phyloP scores from a whole-genome alignment of 495 filamentous ascomycete genomes.

The Tuber microsphaerosporum region DNA sequence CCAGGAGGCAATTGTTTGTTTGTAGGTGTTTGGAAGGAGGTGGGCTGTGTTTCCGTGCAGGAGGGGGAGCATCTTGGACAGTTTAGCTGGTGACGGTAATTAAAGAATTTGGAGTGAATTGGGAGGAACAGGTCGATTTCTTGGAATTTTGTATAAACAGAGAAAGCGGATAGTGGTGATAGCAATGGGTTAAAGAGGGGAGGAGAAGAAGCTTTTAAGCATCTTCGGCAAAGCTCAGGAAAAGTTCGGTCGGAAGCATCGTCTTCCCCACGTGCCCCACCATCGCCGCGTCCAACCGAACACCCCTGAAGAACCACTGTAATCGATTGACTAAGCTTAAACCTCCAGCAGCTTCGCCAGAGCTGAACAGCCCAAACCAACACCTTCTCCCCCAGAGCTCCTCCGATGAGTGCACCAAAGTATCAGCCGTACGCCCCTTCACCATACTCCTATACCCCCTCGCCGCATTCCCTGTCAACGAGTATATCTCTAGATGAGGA shows the following conservation, averaged over 20 bases:
- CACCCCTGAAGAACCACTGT: not conserved
- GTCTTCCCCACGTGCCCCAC: not conserved
- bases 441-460: slow-evolving; percentile 34
- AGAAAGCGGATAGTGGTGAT: not conserved
- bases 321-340: not conserved
- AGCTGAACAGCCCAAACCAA: not conserved
- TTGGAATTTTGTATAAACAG: slow-evolving; percentile 3
- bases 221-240: not conserved
- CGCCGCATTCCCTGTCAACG: slow-evolving; percentile 27
- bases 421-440: slow-evolving; percentile 34
- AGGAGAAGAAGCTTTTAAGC: not conserved
- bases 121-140: not conserved
- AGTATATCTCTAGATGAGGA: slow-evolving; percentile 54
- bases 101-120: not conserved
- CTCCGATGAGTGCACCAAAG: slow-evolving; percentile 33
- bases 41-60: slow-evolving; percentile 68
- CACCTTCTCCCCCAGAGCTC: not conserved
- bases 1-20: slow-evolving; percentile 72
- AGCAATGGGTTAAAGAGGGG: not conserved
- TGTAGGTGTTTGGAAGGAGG: slow-evolving; percentile 78
- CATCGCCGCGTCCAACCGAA: slow-evolving; percentile 24
- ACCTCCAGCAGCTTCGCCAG: not conserved
- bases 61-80: slow-evolving; percentile 14
- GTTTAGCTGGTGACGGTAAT: not conserved
- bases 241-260: not conserved